These are phyloP conservation scores for Petunia axillaris DNA, from an alignment of 257 asterid genomes.

Conservation along the genomic window DNA sequence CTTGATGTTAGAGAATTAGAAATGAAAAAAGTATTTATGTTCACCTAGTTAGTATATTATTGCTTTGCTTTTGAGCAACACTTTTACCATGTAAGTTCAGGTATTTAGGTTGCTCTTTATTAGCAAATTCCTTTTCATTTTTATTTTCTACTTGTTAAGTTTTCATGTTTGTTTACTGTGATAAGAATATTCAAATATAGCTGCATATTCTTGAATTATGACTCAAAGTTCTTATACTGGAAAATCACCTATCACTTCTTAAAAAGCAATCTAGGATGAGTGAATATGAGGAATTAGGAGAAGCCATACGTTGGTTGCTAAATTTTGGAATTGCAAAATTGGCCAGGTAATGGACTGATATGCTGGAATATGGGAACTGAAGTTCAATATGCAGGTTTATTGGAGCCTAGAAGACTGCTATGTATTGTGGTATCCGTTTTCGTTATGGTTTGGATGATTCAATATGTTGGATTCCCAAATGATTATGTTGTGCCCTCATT, in stretches of 20 bases:
- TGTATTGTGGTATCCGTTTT: slow-evolving; percentile 28
- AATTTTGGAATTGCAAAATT: not conserved
- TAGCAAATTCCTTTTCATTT: too few species aligned
- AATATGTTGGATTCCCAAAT: slow-evolving; percentile 38
- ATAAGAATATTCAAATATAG: not conserved
- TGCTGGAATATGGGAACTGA: slow-evolving; percentile 31
- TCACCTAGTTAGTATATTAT: not conserved
- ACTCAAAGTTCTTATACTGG: not conserved
- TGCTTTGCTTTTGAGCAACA: not conserved
- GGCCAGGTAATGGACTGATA: slow-evolving; percentile 12
- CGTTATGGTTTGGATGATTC: slow-evolving; percentile 33
- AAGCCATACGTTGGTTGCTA: not conserved
- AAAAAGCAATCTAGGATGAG: not conserved
- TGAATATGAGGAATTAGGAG: not conserved
- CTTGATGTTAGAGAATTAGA: not conserved
- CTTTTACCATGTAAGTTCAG: not conserved
- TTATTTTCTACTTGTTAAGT: not conserved
- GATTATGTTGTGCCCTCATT: slow-evolving; percentile 36
- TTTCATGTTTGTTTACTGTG: not conserved
- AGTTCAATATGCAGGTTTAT: slow-evolving; percentile 6
- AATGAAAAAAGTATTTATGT: not conserved
- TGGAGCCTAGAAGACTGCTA: slow-evolving; percentile 7
- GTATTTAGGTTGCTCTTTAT: too few species aligned
- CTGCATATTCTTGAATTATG: not conserved
- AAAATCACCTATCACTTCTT: not conserved